A percentile compares a stretch with the other conserved stretches of the same genome.
Conservation (phyloP, 805 yeast genomes). For the Hanseniaspora lachancei region DNA sequence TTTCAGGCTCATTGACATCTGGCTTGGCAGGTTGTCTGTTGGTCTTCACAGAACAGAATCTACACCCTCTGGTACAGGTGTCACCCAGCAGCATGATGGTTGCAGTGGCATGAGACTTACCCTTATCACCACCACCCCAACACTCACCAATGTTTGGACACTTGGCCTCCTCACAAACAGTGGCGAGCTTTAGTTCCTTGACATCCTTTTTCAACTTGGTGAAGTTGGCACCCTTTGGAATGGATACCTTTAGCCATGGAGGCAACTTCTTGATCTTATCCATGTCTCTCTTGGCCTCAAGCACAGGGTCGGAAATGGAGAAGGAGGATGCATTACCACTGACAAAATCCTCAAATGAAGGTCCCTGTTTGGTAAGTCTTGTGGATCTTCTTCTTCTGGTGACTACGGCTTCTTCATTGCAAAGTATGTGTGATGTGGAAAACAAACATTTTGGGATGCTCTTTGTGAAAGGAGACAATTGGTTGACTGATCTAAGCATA, state of each 20-base stretch:
- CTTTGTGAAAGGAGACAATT: not conserved
- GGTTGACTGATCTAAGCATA: not conserved
- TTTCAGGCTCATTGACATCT: conserved; percentile 94
- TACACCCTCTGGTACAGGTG: conserved; percentile 97
- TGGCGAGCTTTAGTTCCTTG: conserved; percentile 73
- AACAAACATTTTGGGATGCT: not conserved
- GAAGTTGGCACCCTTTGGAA: conserved; percentile 86
- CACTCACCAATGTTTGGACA: conserved; percentile 99
- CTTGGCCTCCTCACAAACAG: conserved; percentile 97
- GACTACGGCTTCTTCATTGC: conserved; percentile 6
- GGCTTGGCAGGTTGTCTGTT: conserved; percentile 74
- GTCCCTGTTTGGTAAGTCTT: conserved; percentile 66
- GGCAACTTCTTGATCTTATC: conserved; percentile 69
- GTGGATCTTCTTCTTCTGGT: conserved; percentile 41
- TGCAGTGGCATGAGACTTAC: conserved; percentile 82
- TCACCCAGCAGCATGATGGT: conserved; percentile 98
- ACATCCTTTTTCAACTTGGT: conserved; percentile 73
- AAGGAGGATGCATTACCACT: conserved; percentile 61
- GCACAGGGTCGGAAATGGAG: conserved; percentile 55
- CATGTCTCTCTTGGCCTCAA: conserved; percentile 43
- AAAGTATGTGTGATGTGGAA: not conserved
- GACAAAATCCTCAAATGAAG: conserved; percentile 84
- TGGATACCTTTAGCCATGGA: conserved; percentile 85
- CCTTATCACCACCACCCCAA: conserved; percentile 84
- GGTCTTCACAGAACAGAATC: conserved; percentile 95